These are phyloP conservation scores for Euphorbia tirucalli DNA, from an alignment of 345 rosid genomes.

Conservation along the genomic window DNA sequence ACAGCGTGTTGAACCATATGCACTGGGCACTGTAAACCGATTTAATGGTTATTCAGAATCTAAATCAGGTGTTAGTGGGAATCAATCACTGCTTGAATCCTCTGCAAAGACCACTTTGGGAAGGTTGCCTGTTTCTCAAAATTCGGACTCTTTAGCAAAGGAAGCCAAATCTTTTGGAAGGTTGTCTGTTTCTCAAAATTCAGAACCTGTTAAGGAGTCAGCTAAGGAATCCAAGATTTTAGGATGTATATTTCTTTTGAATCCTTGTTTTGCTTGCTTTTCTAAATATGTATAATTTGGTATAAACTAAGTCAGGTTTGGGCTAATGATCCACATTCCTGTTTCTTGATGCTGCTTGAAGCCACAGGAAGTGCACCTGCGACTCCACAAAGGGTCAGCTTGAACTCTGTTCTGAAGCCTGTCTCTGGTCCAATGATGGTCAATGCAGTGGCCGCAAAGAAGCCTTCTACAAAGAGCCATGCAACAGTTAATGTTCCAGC, in stretches of 20 bases:
- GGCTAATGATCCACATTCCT: slow-evolving; percentile 23
- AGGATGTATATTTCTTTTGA: slow-evolving; percentile 47
- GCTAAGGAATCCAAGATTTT: slow-evolving; percentile 57
- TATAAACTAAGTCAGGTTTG: not conserved
- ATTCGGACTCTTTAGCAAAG: slow-evolving; percentile 51
- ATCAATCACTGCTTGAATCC: slow-evolving; percentile 59
- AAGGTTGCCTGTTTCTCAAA: slow-evolving; percentile 54
- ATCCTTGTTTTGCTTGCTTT: slow-evolving; percentile 18
- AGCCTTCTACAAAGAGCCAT: slow-evolving; percentile 47
- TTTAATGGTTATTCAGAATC: slow-evolving; percentile 61
- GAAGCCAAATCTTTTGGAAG: slow-evolving; percentile 82
- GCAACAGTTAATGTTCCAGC: slow-evolving; percentile 42
- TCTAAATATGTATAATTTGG: slow-evolving; percentile 4
- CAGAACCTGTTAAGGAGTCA: slow-evolving; percentile 46
- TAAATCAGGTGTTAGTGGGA: slow-evolving; percentile 53
- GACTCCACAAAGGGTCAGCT: slow-evolving; percentile 75
- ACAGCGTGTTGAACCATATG: slow-evolving; percentile 78
- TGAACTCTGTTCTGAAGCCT: slow-evolving; percentile 44
- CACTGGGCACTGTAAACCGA: slow-evolving; percentile 43
- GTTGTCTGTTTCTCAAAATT: slow-evolving; percentile 77
- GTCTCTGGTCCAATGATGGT: slow-evolving; percentile 38
- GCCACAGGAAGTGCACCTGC: slow-evolving; percentile 75
- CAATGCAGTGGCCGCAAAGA: slow-evolving; percentile 52
- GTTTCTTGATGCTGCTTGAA: slow-evolving; percentile 45
- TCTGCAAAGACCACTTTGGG: slow-evolving; percentile 49